Evolutionary conservation across 768 basidiomycete species (phyloP).

Genomic region (Boletus coccyginus): DNA sequence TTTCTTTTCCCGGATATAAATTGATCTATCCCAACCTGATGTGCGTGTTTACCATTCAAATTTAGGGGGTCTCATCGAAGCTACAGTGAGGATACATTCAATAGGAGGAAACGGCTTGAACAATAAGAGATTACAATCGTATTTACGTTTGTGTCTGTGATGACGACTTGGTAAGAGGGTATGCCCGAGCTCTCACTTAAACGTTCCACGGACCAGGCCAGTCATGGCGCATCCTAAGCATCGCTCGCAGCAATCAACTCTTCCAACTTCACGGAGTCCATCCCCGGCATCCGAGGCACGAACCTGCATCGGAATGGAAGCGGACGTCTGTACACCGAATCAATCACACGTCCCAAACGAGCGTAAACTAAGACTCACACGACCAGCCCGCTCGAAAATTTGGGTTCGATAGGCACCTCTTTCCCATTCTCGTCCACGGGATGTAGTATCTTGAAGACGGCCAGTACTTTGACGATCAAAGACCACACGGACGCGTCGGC

Average conservation of each 20-base stretch:
- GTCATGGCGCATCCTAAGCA: neutral
- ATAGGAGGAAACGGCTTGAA: no score
- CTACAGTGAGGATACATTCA: no score
- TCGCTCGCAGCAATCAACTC: conserved; percentile 4
- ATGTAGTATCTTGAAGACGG: conserved; percentile 12
- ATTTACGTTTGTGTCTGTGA: no score
- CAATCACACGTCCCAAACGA: neutral
- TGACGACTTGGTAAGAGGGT: no score
- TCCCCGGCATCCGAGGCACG: neutral
- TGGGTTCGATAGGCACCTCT: conserved; percentile 8
- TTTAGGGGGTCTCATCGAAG: no score
- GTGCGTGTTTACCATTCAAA: no score
- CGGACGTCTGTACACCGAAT: neutral
- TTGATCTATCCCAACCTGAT: no score
- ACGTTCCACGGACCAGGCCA: no score
- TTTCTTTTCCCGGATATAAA: no score
- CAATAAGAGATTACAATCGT: no score
- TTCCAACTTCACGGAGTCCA: neutral
- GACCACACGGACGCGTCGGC: conserved; percentile 21
- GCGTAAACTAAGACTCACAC: conserved; percentile 2
- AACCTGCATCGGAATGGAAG: conserved; percentile 5
- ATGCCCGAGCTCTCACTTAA: no score
- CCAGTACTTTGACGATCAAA: conserved; percentile 9
- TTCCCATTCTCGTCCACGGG: conserved; percentile 9
- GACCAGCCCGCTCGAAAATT: neutral